phyloP scores from a whole-genome alignment of 2,329 filamentous ascomycete species.

The Epichloe uncinata region DNA sequence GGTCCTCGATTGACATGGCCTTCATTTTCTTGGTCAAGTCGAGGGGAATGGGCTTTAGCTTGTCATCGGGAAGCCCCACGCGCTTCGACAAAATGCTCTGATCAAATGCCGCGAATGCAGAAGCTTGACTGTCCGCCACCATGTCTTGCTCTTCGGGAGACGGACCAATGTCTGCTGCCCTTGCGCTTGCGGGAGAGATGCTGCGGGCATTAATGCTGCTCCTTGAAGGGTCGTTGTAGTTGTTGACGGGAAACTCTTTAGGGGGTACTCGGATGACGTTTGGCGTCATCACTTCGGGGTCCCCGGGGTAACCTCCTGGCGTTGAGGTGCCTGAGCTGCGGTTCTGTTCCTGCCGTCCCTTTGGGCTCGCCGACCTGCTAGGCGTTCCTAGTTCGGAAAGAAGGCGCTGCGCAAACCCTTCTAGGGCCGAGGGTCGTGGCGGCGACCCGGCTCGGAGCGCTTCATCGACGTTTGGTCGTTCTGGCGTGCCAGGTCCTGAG shows the following conservation, averaged over 20 bases:
- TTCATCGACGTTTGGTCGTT: slow-evolving; percentile 31
- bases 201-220: slow-evolving; percentile 23
- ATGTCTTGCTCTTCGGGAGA: slow-evolving; percentile 20
- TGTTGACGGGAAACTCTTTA: slow-evolving; percentile 28
- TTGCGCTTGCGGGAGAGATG: slow-evolving; percentile 26
- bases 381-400: slow-evolving; percentile 45
- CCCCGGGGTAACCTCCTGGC: slow-evolving; percentile 11
- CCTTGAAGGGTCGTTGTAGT: slow-evolving; percentile 21
- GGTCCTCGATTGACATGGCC: slow-evolving; percentile 10
- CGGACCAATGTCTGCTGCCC: slow-evolving; percentile 12
- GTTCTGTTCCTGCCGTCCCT: slow-evolving; percentile 33
- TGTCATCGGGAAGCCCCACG: slow-evolving; percentile 33
- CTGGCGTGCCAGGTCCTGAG: slow-evolving; percentile 21
- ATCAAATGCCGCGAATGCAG: slow-evolving; percentile 50
- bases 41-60: slow-evolving; percentile 34
- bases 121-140: slow-evolving; percentile 35
- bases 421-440: slow-evolving; percentile 39
- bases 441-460: slow-evolving; percentile 35
- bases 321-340: slow-evolving; percentile 20
- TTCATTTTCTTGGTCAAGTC: slow-evolving; percentile 18
- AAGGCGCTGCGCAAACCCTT: slow-evolving; percentile 49
- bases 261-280: slow-evolving; percentile 26
- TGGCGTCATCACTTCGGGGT: slow-evolving; percentile 13
- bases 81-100: slow-evolving; percentile 45
- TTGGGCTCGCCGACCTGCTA: slow-evolving; percentile 35